These are phyloP conservation scores for Plantago ovata DNA, from an alignment of 257 asterid species.

Conservation along the genomic window DNA sequence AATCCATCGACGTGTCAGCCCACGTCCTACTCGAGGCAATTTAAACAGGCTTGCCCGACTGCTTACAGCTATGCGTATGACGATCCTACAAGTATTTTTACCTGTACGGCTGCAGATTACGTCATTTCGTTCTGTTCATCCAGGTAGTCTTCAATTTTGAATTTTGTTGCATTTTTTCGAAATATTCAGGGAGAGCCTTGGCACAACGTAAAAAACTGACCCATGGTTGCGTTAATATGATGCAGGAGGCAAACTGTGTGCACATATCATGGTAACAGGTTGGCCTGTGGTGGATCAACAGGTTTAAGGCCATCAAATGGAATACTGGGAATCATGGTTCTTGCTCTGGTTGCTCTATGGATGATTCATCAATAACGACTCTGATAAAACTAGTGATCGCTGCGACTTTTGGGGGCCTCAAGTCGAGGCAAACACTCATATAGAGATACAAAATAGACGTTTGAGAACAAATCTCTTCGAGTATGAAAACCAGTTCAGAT, in stretches of 20 bases:
- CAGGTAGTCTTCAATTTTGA: constrained; percentile 31
- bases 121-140: constrained; percentile 66
- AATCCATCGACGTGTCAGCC: constrained; percentile 76
- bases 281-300: constrained; percentile 49
- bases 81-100: constrained; percentile 78
- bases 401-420: not conserved
- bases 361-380: constrained; percentile 11
- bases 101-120: constrained; percentile 66
- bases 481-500: too few relatives aligned
- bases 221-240: not conserved
- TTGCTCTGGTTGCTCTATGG: constrained; percentile 33
- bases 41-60: constrained; percentile 72
- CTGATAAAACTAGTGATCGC: not conserved
- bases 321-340: constrained; percentile 35
- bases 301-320: constrained; percentile 18
- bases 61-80: constrained; percentile 95
- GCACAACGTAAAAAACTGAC: too few relatives aligned
- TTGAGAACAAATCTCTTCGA: too few relatives aligned
- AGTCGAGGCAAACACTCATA: not conserved
- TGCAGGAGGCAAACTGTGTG: constrained; percentile 62
- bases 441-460: too few relatives aligned
- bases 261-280: constrained; percentile 54
- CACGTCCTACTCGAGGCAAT: constrained; percentile 63
- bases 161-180: too few relatives aligned
- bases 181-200: too few relatives aligned